Evolutionary conservation across 1,139 yeast genomes (phyloP).

Genomic region (Nakaseomyces delphensis): DNA sequence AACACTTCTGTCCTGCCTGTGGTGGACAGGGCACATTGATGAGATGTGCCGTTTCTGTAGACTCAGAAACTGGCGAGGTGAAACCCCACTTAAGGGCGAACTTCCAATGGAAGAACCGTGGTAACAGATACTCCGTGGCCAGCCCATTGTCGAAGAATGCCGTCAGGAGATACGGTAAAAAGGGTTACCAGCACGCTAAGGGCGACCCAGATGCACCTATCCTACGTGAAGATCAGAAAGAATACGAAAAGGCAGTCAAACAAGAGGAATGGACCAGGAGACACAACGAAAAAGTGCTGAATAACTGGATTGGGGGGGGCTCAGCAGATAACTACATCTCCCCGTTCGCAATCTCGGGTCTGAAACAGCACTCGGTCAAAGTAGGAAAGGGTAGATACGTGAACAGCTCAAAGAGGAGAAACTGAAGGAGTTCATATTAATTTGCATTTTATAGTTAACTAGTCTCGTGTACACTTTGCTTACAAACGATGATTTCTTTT

Average conservation of each 20-base stretch:
- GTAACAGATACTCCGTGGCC: slow-evolving; percentile 69
- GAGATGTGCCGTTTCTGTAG: slow-evolving; percentile 84
- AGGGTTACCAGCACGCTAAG: slow-evolving; percentile 62
- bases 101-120: slow-evolving; percentile 90
- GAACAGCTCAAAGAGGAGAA: slow-evolving; percentile 48
- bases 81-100: slow-evolving; percentile 87
- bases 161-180: slow-evolving; percentile 55
- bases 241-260: slow-evolving; percentile 78
- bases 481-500: background rate
- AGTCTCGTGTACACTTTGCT: too few relatives aligned
- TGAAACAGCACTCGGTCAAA: slow-evolving; percentile 58
- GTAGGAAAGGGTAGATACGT: slow-evolving; percentile 80
- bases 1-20: slow-evolving; percentile 80
- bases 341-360: slow-evolving; percentile 72
- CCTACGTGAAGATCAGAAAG: slow-evolving; percentile 88
- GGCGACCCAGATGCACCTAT: slow-evolving; percentile 46
- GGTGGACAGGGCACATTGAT: slow-evolving; percentile 91
- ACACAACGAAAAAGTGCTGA: slow-evolving; percentile 74
- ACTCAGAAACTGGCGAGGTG: slow-evolving; percentile 67
- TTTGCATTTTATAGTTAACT: too few relatives aligned
- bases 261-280: slow-evolving; percentile 82
- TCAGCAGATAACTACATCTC: slow-evolving; percentile 84
- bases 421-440: too few relatives aligned
- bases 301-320: slow-evolving; percentile 87
- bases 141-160: slow-evolving; percentile 65